Percentiles rank a stretch among this genome's conserved stretches.
These are phyloP conservation scores for Mrakiaceae sp. DNA, from an alignment of 1,284 basidiomycete species.

Conservation along the genomic window DNA sequence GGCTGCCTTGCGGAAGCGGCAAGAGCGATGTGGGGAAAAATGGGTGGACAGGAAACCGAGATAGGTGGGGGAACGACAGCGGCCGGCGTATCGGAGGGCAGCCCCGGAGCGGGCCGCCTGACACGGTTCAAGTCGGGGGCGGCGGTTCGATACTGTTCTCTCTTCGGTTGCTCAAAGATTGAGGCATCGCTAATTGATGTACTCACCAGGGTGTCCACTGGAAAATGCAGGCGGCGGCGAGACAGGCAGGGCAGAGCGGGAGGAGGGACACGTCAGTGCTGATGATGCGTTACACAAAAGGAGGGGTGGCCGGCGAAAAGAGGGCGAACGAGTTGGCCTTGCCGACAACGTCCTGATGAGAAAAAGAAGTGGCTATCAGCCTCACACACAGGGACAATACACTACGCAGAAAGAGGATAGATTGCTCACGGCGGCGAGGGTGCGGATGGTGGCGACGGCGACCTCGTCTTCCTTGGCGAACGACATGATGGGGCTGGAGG, in stretches of 20 bases:
- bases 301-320: not conserved
- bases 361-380: constrained; percentile 17
- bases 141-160: too few relatives aligned
- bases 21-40: too few relatives aligned
- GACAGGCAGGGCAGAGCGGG: too few relatives aligned
- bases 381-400: not conserved
- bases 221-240: not conserved
- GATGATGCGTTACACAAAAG: not conserved
- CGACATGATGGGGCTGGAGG: constrained; percentile 3
- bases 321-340: constrained; percentile 62
- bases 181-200: constrained; percentile 4
- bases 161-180: too few relatives aligned
- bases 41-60: too few relatives aligned
- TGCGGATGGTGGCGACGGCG: constrained; percentile 35
- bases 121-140: too few relatives aligned
- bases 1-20: too few relatives aligned
- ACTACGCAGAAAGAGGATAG: too few relatives aligned
- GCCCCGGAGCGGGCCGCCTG: too few relatives aligned
- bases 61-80: too few relatives aligned
- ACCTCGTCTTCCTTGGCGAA: constrained; percentile 15
- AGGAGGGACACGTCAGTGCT: not conserved
- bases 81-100: too few relatives aligned
- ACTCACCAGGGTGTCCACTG: not conserved
- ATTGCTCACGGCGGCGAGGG: constrained; percentile 25
- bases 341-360: constrained; percentile 30